phyloP scores from a whole-genome alignment of 768 basidiomycete genomes.

The Filobasidium wieringae region DNA sequence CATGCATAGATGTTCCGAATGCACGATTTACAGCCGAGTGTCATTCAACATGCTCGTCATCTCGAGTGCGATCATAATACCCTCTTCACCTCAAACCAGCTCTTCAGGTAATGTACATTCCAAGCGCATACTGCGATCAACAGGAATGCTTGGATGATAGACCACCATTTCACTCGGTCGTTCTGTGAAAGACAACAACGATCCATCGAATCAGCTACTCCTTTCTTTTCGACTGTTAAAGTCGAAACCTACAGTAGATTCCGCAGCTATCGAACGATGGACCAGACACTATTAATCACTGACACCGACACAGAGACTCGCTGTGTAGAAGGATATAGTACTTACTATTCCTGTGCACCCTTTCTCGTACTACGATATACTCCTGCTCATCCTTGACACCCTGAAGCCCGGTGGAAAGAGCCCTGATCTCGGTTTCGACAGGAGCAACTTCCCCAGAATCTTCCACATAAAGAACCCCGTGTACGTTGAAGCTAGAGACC shows the following conservation, averaged over 20 bases:
- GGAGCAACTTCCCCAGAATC: constrained; percentile 71
- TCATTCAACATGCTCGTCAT: too few relatives aligned
- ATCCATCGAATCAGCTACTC: background rate
- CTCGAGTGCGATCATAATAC: too few relatives aligned
- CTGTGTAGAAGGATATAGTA: constrained; percentile 36
- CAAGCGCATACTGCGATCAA: constrained; percentile 83
- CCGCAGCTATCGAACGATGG: constrained; percentile 36
- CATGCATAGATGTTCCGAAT: too few relatives aligned
- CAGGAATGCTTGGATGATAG: constrained; percentile 74
- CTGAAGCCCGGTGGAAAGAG: constrained; percentile 64
- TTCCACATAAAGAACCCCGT: constrained; percentile 85
- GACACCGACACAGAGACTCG: background rate
- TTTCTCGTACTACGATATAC: constrained; percentile 90
- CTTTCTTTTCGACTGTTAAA: too few relatives aligned
- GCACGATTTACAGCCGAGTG: too few relatives aligned
- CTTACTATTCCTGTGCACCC: constrained; percentile 84
- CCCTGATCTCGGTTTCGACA: constrained; percentile 87
- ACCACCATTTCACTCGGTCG: constrained; percentile 98
- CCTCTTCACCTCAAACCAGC: constrained; percentile 84
- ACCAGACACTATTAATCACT: background rate
- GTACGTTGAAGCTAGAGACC: constrained; percentile 79
- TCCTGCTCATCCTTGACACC: constrained; percentile 98
- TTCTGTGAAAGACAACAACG: constrained; percentile 41
- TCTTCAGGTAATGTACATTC: constrained; percentile 97
- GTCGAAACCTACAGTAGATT: constrained; percentile 36